Conservation (phyloP, 2,329 filamentous ascomycete genomes). For the Paramyrothecium roridum region DNA sequence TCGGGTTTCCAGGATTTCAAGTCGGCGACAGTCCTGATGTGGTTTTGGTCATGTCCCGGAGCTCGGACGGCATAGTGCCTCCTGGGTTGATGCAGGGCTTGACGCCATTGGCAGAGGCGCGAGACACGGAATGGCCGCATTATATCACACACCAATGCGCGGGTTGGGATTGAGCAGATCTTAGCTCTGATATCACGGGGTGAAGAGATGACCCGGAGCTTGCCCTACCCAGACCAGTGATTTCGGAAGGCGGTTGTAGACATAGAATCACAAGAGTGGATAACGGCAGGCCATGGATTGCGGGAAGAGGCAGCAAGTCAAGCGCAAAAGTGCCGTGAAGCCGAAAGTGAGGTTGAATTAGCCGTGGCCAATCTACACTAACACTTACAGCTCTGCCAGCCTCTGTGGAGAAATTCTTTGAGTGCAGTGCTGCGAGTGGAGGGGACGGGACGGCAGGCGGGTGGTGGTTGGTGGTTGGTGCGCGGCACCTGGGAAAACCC, state of each 20-base stretch:
- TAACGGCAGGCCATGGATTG: too few species aligned
- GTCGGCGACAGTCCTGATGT: slow-evolving; percentile 47
- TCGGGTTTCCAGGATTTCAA: slow-evolving; percentile 51
- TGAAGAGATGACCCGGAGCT: background rate
- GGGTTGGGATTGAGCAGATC: background rate
- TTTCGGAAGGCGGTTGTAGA: too few species aligned
- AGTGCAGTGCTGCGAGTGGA: too few species aligned
- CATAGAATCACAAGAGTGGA: too few species aligned
- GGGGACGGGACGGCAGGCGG: too few species aligned
- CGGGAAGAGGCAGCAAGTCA: too few species aligned
- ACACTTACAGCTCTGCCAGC: background rate
- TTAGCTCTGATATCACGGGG: background rate
- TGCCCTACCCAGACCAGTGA: too few species aligned
- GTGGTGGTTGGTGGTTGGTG: too few species aligned
- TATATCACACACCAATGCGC: background rate
- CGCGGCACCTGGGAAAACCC: background rate
- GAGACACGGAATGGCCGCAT: background rate
- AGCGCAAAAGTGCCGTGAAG: too few species aligned
- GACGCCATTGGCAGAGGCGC: background rate
- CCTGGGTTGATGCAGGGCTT: background rate
- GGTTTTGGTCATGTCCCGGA: slow-evolving; percentile 18
- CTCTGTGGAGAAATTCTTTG: too few species aligned
- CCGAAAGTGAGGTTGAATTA: background rate
- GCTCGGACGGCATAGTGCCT: slow-evolving; percentile 31
- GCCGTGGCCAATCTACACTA: background rate